Percentiles rank a stretch among this genome's conserved stretches.
Conservation (phyloP, 2,329 filamentous ascomycete genomes). For the Colletotrichum sp. region DNA sequence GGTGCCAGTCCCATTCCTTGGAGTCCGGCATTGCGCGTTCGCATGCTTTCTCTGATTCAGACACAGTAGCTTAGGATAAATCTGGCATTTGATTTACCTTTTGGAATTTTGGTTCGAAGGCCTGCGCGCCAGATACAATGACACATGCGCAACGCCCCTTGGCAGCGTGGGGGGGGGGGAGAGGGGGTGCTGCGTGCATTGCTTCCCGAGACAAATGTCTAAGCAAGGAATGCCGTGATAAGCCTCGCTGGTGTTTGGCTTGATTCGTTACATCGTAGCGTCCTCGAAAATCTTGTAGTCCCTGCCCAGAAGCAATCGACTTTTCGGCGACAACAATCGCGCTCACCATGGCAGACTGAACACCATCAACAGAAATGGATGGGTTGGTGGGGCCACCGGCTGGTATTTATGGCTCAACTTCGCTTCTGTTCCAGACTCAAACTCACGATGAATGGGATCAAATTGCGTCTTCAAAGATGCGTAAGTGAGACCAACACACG, state of each 20-base stretch:
- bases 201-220: background rate
- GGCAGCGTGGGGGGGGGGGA: background rate
- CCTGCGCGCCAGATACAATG: background rate
- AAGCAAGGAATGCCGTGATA: background rate
- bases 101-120: background rate
- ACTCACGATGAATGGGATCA: background rate
- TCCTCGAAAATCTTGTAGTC: background rate
- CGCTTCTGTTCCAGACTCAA: fast-evolving
- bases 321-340: background rate
- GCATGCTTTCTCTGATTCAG: background rate
- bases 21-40: background rate
- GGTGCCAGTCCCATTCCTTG: background rate
- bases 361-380: background rate
- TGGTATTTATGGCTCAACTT: background rate
- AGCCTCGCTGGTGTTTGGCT: background rate
- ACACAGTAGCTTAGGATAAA: background rate
- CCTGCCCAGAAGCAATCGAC: background rate
- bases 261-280: background rate
- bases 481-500: background rate
- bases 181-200: background rate
- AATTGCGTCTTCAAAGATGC: fast-evolving
- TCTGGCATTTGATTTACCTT: background rate
- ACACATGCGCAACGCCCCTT: background rate
- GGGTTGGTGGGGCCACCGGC: fast-evolving
- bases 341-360: background rate